Evolutionary conservation across 2,329 filamentous ascomycete genomes (phyloP).

Genomic region (Graphilbum fragrans): DNA sequence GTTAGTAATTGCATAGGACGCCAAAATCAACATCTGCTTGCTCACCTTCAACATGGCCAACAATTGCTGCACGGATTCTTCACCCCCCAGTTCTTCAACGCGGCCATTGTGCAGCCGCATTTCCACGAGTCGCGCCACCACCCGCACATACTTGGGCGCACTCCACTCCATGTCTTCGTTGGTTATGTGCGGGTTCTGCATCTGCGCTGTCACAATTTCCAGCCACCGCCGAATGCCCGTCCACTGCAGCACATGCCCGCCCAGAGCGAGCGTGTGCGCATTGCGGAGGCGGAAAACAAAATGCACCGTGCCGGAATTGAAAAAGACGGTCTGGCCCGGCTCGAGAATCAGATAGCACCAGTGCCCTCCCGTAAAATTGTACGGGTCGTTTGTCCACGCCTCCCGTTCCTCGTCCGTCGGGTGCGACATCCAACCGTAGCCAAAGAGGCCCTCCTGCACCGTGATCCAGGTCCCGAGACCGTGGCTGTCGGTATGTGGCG

Average conservation of each 20-base stretch:
- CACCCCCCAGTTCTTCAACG: constrained; percentile 11
- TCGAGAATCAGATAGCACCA: constrained; percentile 20
- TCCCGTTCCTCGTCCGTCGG: constrained; percentile 14
- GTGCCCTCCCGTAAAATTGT: constrained; percentile 13
- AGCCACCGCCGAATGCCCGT: constrained; percentile 19
- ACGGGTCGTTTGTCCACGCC: constrained; percentile 15
- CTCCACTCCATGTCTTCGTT: constrained; percentile 19
- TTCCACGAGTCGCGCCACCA: constrained; percentile 10
- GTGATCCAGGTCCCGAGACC: constrained; percentile 22
- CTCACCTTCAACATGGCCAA: constrained; percentile 8
- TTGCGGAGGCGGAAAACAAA: constrained; percentile 18
- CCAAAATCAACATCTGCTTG: not conserved
- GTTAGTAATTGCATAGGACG: not conserved
- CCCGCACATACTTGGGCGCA: constrained; percentile 12
- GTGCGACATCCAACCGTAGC: constrained; percentile 20
- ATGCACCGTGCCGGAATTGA: constrained; percentile 21
- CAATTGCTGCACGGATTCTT: constrained; percentile 7
- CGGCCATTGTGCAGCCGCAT: constrained; percentile 8
- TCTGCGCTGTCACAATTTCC: constrained; percentile 15
- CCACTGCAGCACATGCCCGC: constrained; percentile 22
- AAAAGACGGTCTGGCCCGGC: constrained; percentile 22
- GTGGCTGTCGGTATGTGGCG: constrained; percentile 21
- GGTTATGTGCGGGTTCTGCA: constrained; percentile 16
- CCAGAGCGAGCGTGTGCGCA: constrained; percentile 18
- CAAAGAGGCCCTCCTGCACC: constrained; percentile 18